Conservation (phyloP, 164 flowering plant species). For the Annona squamosa region DNA sequence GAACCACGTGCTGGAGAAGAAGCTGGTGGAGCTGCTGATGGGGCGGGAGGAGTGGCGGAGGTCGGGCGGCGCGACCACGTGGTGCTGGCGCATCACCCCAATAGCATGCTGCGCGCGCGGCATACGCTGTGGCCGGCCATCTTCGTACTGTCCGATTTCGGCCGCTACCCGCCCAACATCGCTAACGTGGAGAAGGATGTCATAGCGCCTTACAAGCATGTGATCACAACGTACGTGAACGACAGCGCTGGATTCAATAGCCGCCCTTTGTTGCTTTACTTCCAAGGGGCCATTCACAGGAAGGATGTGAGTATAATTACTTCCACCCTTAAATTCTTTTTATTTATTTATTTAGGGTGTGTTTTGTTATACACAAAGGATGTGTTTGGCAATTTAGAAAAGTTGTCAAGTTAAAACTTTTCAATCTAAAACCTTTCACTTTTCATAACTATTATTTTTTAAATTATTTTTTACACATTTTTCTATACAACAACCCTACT, state of each 20-base stretch:
- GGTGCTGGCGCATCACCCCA: conserved; percentile 89
- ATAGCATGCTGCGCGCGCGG: conserved; percentile 78
- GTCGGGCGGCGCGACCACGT: conserved; percentile 75
- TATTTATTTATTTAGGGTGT: too few species aligned
- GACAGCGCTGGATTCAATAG: conserved; percentile 57
- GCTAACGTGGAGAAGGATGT: conserved; percentile 91
- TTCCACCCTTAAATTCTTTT: conserved; percentile 14
- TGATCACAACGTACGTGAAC: conserved; percentile 41
- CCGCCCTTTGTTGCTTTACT: conserved; percentile 73
- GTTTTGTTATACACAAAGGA: too few species aligned
- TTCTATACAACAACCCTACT: too few species aligned
- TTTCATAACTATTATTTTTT: too few species aligned
- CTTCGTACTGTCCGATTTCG: conserved; percentile 80
- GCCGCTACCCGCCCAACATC: conserved; percentile 77
- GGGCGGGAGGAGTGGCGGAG: conserved; percentile 69
- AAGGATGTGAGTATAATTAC: conserved; percentile 61
- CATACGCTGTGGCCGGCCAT: conserved; percentile 73
- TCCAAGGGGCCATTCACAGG: conserved; percentile 92
- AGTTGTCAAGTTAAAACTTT: too few species aligned
- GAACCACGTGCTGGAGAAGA: conserved; percentile 58
- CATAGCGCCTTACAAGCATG: conserved; percentile 88
- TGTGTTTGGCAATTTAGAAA: too few species aligned
- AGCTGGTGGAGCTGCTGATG: conserved; percentile 53
- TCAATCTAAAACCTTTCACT: too few species aligned
- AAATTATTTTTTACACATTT: too few species aligned